These are phyloP conservation scores for Candida tammaniensis DNA, from an alignment of 805 yeast genomes.

Conservation along the genomic window DNA sequence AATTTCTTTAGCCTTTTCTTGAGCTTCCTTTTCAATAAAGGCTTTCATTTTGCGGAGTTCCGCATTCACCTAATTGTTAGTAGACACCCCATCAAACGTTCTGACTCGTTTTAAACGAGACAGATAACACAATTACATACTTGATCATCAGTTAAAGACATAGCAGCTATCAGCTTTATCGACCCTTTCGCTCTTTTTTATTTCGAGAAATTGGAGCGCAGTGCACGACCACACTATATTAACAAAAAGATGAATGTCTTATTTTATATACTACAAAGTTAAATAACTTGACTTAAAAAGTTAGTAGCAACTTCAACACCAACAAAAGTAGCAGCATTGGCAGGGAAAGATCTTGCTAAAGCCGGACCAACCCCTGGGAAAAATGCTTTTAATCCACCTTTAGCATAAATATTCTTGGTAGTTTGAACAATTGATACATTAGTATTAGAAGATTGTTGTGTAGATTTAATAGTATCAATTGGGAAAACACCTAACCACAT, in stretches of 20 bases:
- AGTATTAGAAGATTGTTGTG: constrained; percentile 64
- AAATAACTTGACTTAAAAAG: constrained; percentile 35
- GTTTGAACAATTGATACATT: constrained; percentile 59
- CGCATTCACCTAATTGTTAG: constrained; percentile 66
- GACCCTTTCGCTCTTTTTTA: background rate
- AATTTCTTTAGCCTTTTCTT: constrained; percentile 96
- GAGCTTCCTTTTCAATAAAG: constrained; percentile 98
- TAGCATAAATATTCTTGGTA: constrained; percentile 62
- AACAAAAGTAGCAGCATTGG: constrained; percentile 97
- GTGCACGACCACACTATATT: no score
- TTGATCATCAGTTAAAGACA: constrained; percentile 33
- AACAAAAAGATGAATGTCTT: no score
- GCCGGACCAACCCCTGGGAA: constrained; percentile 99
- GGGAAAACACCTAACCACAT: constrained; percentile 99
- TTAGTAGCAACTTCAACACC: constrained; percentile 84
- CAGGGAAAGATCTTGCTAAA: constrained; percentile 90
- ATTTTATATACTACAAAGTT: no score
- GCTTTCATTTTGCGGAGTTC: constrained; percentile 98
- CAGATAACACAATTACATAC: constrained; percentile 17
- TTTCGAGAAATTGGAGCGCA: constrained; percentile 13
- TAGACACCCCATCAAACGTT: background rate
- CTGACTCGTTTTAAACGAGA: background rate
- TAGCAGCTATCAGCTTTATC: no score
- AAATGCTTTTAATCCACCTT: constrained; percentile 84
- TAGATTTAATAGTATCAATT: constrained; percentile 87